Evolutionary conservation across 495 filamentous ascomycete species (phyloP), one percentile per base, ranked within the genome.

Genomic region (Aspergillus bridgeri): DNA sequence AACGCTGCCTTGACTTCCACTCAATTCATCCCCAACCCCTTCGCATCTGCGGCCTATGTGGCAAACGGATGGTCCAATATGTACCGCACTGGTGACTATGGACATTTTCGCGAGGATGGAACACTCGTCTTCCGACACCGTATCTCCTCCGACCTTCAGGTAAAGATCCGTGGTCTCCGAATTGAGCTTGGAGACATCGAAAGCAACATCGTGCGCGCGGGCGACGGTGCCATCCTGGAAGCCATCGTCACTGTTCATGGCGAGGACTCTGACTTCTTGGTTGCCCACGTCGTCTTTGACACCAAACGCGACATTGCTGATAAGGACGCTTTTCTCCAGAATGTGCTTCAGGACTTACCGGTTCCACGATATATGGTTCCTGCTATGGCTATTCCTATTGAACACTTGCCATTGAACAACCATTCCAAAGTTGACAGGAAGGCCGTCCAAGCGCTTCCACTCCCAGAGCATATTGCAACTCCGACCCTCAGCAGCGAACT

Each of bases 101-200:
- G 73, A 2, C 62, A 57, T 13, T 49, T 76, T 5, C 49, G 42
- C 4, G 17, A 46, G 0, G 76, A 79, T 51, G 82, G 81, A 0
- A 11, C 58, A 0, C 38, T 84, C 1, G 44, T 73, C 0, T 62
- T 79, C 42, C 46, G 66, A 1, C 69, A 71, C 2, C 75, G 82
- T 1, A 72, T 80, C 6, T 59, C 54, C 0, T 79, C 78, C 3
- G 60, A 79, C 60, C 73, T 66, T 0, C 77, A 81, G 55, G 61
- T 84, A 38, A 84, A 86, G 60, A 45, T 83, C 0, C 65, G 75
- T 0, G 82, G 82, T 0, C n/a, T 80, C 2, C 77, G 81, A 0
- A 74, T 83, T 13, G 81, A 83, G 2, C 66, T 85, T 1, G n/a
- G 53, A 0, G 82, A 85, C 8, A 68, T 82, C 18, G 78, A 79